These are phyloP conservation scores for Chionographis japonica DNA, from an alignment of 106 monocot genomes.

Conservation along the genomic window DNA sequence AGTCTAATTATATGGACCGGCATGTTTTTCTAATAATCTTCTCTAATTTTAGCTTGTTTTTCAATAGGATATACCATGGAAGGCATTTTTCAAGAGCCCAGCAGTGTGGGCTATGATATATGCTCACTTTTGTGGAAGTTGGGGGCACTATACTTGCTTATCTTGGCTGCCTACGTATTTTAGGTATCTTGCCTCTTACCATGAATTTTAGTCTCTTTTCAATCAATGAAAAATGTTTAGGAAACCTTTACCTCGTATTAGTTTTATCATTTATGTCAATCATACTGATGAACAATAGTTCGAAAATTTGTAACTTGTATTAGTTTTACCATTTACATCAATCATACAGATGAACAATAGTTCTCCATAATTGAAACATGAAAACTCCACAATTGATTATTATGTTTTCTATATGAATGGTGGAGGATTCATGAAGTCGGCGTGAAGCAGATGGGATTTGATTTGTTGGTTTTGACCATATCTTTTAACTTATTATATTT, in stretches of 20 bases:
- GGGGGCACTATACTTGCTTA: constrained; percentile 97
- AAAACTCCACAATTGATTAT: no score
- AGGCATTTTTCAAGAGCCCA: constrained; percentile 73
- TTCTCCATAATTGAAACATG: no score
- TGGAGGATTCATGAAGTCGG: no score
- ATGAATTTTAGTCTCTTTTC: background rate
- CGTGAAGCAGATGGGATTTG: no score
- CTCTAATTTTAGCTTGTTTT: background rate
- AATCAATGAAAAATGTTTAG: background rate
- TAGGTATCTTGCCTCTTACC: constrained; percentile 36
- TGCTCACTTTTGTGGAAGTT: constrained; percentile 98
- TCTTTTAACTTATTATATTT: no score
- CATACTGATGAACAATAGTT: no score
- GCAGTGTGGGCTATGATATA: constrained; percentile 99
- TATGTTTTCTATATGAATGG: no score
- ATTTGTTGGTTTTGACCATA: no score
- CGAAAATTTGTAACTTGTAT: background rate
- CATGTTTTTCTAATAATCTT: background rate
- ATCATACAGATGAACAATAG: no score
- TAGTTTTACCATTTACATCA: background rate
- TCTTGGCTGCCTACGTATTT: constrained; percentile 98
- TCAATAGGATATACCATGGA: constrained; percentile 83
- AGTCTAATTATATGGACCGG: background rate
- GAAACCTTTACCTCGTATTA: background rate
- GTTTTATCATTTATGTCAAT: background rate